Base-by-base conservation (phyloP, 176 grass and related monocot genomes). In the Ensete ventricosum region DNA sequence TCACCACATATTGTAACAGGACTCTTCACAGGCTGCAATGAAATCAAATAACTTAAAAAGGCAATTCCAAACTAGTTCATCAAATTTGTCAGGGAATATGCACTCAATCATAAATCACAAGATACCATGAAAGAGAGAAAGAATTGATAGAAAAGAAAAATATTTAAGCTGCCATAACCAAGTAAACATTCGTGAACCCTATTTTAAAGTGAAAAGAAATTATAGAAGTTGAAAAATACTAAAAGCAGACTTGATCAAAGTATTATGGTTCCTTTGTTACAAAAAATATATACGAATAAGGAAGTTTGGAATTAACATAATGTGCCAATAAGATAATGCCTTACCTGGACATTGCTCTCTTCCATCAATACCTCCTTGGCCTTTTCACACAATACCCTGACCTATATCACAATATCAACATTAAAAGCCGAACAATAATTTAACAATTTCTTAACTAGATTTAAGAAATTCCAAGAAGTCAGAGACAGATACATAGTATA, bases 1-100 rank as follows among this genome's bases (percentile, higher is more conserved):
- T 91, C 88, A 73, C 88, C 88, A 74, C 88, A 91, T 84, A 91
- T 91, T 53, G 85, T 91, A 23, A 91, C 88, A 57, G 88, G 82
- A 51, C 88, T 91, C 76, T 86, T 87, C 59, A 91, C 88, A 75
- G 85, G 88, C 88, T 91, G 82, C 62, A 82, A 55, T 62, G 8
- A 82, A 76, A 53, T 27, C 60, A 13, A 21, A 26, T 58, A 25
- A 1, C 1, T 50, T 50, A 24, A 24, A 24, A 24, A 11, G 10
- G 55, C 0, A 1, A 64, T 55, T 23, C 62, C 26, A 77, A 77
- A 13, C 29, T 71, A 12, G 54, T 55, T 21, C 62, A 68, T 14
- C 21, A 14, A 26, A 11, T 34, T 68, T 13, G 34, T 34, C 12
- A 43, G 25, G 34, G 34, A 43, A 43, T 43, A 60, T 60, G 57